Conservation (phyloP, 768 basidiomycete species). For the Cytidiella melzeri region DNA sequence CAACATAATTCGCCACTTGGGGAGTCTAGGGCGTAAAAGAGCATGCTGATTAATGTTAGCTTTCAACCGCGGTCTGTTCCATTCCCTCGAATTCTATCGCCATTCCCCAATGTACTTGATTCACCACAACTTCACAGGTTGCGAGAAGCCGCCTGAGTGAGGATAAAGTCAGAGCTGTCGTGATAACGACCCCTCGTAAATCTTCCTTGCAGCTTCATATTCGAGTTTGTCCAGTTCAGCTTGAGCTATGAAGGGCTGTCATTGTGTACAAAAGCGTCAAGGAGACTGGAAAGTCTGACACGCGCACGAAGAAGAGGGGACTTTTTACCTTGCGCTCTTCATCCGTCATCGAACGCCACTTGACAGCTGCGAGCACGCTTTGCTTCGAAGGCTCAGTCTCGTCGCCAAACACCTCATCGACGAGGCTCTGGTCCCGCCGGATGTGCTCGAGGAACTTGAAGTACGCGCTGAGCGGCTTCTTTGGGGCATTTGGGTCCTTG, state of each 20-base stretch:
- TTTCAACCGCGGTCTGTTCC: constrained; percentile 15
- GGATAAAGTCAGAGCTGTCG: constrained; percentile 71
- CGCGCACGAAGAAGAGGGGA: background rate
- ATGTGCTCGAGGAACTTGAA: constrained; percentile 94
- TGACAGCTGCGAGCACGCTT: constrained; percentile 86
- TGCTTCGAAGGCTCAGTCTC: constrained; percentile 94
- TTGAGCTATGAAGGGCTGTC: constrained; percentile 84
- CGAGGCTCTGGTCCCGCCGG: constrained; percentile 69
- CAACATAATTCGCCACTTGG: no score
- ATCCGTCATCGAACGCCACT: constrained; percentile 91
- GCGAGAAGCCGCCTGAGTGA: constrained; percentile 37
- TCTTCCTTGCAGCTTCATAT: constrained; percentile 77
- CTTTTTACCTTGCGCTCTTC: constrained; percentile 80
- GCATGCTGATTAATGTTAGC: constrained; percentile 9
- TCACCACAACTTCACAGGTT: constrained; percentile 50
- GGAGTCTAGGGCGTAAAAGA: no score
- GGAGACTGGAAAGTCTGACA: constrained; percentile 2
- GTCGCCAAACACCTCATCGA: constrained; percentile 76
- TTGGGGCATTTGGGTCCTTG: constrained; percentile 95
- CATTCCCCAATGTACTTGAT: constrained; percentile 66
- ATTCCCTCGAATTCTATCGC: constrained; percentile 32
- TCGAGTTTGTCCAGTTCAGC: constrained; percentile 95
- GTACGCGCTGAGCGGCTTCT: constrained; percentile 91
- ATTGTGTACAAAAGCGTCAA: constrained; percentile 6
- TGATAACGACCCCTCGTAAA: constrained; percentile 80